A percentile compares a stretch with the other conserved stretches of the same genome.
These are phyloP conservation scores for Cryptococcus wingfieldii DNA, from an alignment of 1,284 basidiomycete genomes.

Conservation along the genomic window DNA sequence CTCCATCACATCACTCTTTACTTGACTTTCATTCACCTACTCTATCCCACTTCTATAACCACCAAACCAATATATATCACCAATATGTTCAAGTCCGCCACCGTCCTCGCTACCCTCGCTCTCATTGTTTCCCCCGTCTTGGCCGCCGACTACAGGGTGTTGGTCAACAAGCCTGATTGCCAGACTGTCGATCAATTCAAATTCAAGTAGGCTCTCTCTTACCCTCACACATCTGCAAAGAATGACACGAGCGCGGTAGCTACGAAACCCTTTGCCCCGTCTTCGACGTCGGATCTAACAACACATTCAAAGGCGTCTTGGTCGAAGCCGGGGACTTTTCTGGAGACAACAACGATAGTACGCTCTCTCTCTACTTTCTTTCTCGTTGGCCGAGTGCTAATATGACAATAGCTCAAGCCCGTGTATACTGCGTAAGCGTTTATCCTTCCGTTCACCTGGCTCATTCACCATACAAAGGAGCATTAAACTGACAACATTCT, in stretches of 20 bases:
- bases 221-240: background rate
- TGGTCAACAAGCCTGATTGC: constrained; percentile 9
- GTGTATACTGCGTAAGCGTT: constrained; percentile 9
- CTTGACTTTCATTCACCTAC: too few species aligned
- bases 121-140: background rate
- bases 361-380: background rate
- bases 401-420: constrained; percentile 4
- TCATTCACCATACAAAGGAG: too few species aligned
- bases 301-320: background rate
- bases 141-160: constrained; percentile 2
- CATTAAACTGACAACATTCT: too few species aligned
- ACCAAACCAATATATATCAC: too few species aligned
- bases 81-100: too few species aligned
- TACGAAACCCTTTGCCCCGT: constrained; percentile 11
- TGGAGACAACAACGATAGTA: constrained; percentile 8
- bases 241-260: background rate
- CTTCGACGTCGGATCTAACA: background rate
- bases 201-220: constrained; percentile 2
- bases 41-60: too few species aligned
- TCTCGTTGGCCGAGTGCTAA: too few species aligned
- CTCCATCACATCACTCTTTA: too few species aligned
- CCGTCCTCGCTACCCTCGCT: background rate
- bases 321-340: constrained; percentile 4
- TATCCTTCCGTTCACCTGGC: too few species aligned
- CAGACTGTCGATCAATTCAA: constrained; percentile 9